Base-by-base conservation (phyloP, 2,329 filamentous ascomycete genomes). In the Exophiala alcalophila region DNA sequence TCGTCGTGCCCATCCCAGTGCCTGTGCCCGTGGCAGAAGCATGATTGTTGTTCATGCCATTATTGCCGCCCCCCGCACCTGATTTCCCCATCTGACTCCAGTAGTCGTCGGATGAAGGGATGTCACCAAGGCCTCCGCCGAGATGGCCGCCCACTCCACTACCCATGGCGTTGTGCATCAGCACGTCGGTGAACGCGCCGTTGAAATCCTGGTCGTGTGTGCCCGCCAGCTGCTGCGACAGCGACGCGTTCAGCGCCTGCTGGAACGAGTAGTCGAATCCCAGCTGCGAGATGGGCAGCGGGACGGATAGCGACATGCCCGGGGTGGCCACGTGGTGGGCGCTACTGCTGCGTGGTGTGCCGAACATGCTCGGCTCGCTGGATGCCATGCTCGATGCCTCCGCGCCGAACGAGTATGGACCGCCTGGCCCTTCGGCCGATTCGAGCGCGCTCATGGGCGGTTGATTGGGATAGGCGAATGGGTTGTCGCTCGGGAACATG, bases 401-500 rank as follows among this genome's bases (percentile, higher is more conserved):
- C 8, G 28, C 32, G n/a, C n/a, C n/a, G 34, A 44, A 52, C 18
- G 44, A 29, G 20, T 42, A 53, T 9, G 31, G 41, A n/a, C n/a
- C n/a, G n/a, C n/a, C n/a, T n/a, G n/a, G n/a, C 12, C 39, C 50
- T 21, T 54, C 51, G 8, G 21, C 36, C 19, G 46, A 47, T 19
- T 56, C 54, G 6, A 56, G 38, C 1, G 52, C 45, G 26, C 49
- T 49, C 27, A 56, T 53, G n/a, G n/a, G n/a, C 4, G 70, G 69
- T 47, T 72, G 70, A 21, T 66, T 70, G 11, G 69, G 69, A 49
- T 73, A 73, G 4, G 69, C 70, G 45, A 72, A 73, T 10, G 70
- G 70, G 42, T 73, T 70, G 43, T 66, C 65, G 2, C 70, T 71
- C 3, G 70, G 69, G 47, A 62, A 73, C 70, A 73, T 73, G 53